Evolutionary conservation across 768 basidiomycete genomes (phyloP).

Genomic region (Lactarius sanguifluus): DNA sequence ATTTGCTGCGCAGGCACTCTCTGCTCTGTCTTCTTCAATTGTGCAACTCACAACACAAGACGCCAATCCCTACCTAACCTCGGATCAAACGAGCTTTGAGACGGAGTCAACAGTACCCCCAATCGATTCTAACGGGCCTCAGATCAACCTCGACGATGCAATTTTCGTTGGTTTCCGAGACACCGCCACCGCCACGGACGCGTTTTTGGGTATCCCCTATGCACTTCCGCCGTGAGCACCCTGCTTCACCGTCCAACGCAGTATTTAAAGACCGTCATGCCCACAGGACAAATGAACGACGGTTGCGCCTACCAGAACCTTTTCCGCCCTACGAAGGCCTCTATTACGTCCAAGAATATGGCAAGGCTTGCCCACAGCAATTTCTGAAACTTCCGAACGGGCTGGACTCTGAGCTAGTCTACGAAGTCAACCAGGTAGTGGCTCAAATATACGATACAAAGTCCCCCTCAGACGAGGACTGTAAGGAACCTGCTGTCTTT

Average conservation of each 20-base stretch:
- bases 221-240: not conserved
- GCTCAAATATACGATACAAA: slow-evolving; percentile 2
- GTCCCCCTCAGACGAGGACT: slow-evolving; percentile 29
- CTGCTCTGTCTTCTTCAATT: not conserved
- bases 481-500: slow-evolving; percentile 19
- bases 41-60: not conserved
- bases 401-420: not conserved
- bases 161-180: not conserved
- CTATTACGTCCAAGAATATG: slow-evolving; percentile 29
- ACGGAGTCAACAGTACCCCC: not conserved
- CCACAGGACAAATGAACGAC: slow-evolving; percentile 36
- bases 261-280: not conserved
- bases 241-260: not conserved
- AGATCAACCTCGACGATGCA: not conserved
- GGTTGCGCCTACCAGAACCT: slow-evolving; percentile 39
- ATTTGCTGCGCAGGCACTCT: not conserved
- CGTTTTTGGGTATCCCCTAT: not conserved
- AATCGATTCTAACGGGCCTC: not conserved
- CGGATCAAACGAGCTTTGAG: not conserved
- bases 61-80: not conserved
- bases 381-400: slow-evolving; percentile 19
- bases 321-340: slow-evolving; percentile 24
- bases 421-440: not conserved
- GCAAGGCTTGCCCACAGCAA: slow-evolving; percentile 34
- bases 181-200: not conserved